phyloP scores from a whole-genome alignment of 352 stramenopile genomes.

The Pythium utonaiense region DNA sequence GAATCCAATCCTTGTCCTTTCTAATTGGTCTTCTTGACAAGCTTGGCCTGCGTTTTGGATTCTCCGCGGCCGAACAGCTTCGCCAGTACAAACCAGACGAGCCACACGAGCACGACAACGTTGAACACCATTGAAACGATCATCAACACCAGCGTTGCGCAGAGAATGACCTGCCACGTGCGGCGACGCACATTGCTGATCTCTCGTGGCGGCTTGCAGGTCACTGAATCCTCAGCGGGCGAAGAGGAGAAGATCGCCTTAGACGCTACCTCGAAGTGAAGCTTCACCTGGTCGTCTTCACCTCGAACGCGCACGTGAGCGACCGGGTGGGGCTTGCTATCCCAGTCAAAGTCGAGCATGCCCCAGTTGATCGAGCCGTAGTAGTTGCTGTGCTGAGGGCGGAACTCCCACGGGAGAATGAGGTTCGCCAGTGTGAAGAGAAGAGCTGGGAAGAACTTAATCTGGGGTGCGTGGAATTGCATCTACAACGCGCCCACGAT shows the following conservation, averaged over 20 bases:
- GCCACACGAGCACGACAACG: conserved; percentile 49
- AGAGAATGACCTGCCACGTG: conserved; percentile 39
- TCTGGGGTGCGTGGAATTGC: conserved; percentile 57
- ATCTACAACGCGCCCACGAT: conserved; percentile 39
- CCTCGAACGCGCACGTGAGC: conserved; percentile 57
- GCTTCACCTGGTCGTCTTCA: conserved; percentile 63
- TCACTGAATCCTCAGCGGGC: conserved; percentile 37
- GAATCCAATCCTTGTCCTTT: not conserved
- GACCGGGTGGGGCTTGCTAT: conserved; percentile 40
- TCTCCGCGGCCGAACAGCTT: conserved; percentile 30
- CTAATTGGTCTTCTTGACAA: conserved; percentile 25
- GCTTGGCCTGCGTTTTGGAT: conserved; percentile 28
- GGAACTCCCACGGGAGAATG: conserved; percentile 78
- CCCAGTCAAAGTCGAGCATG: conserved; percentile 92
- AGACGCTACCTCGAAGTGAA: conserved; percentile 57
- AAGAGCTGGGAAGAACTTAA: conserved; percentile 53
- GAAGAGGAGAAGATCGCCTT: conserved; percentile 34
- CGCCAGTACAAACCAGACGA: conserved; percentile 54
- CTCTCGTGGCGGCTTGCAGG: conserved; percentile 44
- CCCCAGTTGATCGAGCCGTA: conserved; percentile 91
- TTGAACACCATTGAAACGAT: conserved; percentile 54
- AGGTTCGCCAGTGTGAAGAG: conserved; percentile 73
- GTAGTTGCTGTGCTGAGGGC: conserved; percentile 50
- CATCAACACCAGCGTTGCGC: conserved; percentile 32
- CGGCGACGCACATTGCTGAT: conserved; percentile 33